These are phyloP conservation scores for Gnaphalium uliginosum DNA, from an alignment of 129 eudicot species.

Conservation along the genomic window DNA sequence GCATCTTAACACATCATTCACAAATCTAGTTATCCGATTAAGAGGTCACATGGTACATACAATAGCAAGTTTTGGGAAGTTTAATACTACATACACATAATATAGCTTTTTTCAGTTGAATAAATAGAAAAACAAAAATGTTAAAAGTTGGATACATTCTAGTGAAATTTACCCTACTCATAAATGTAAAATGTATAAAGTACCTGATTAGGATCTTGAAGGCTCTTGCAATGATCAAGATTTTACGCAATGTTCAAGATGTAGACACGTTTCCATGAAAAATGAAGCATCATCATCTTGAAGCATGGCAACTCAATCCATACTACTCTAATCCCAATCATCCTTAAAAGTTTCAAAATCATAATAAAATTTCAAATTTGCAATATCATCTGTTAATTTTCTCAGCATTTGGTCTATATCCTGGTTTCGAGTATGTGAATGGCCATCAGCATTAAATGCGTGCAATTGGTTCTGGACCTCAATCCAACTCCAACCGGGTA, in stretches of 20 bases:
- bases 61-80: neutral
- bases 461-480: conserved; percentile 64
- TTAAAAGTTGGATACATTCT: neutral
- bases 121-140: neutral
- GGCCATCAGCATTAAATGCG: conserved; percentile 69
- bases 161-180: neutral
- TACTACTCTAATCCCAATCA: conserved; percentile 5
- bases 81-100: neutral
- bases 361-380: conserved; percentile 25
- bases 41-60: neutral
- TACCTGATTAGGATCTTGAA: conserved; percentile 27
- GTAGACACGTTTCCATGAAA: conserved; percentile 4
- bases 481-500: conserved; percentile 98
- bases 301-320: neutral
- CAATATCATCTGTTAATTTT: conserved; percentile 32
- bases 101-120: neutral
- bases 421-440: conserved; percentile 52
- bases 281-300: conserved; percentile 1
- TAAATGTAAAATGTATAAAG: neutral
- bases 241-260: neutral
- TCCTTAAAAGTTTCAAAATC: neutral
- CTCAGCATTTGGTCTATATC: conserved; percentile 49
- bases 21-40: neutral
- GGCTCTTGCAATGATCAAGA: conserved; percentile 13
- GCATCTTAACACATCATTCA: neutral